Conservation (phyloP, 2,329 filamentous ascomycete genomes). For the Xylaria sp. region DNA sequence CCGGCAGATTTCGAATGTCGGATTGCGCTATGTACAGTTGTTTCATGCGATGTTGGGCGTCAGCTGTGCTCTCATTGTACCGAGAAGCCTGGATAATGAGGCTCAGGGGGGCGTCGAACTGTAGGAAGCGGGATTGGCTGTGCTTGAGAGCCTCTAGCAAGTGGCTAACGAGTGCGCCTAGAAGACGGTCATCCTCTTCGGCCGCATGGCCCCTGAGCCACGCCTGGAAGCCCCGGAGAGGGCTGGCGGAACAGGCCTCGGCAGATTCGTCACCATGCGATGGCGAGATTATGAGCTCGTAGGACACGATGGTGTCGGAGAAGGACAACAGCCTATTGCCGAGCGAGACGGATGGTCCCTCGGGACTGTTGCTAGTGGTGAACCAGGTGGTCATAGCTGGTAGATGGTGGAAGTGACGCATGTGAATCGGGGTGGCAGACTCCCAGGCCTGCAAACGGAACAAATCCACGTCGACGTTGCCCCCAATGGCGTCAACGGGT, state of each 20-base stretch:
- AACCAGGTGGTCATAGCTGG: slow-evolving; percentile 41
- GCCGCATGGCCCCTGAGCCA: slow-evolving; percentile 31
- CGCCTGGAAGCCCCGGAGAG: slow-evolving; percentile 23
- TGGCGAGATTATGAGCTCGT: slow-evolving; percentile 35
- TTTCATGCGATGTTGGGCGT: slow-evolving; percentile 26
- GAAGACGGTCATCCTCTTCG: not conserved
- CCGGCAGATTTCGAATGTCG: slow-evolving; percentile 71
- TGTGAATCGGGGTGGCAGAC: slow-evolving; percentile 28
- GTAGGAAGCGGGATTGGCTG: slow-evolving; percentile 52
- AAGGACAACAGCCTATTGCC: slow-evolving; percentile 31
- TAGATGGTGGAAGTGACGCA: slow-evolving; percentile 27
- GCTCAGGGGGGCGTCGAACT: slow-evolving; percentile 64
- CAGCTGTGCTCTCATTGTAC: slow-evolving; percentile 48
- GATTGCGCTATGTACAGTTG: slow-evolving; percentile 88
- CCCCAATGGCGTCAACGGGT: not conserved
- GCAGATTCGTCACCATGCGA: not conserved
- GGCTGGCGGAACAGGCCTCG: not conserved
- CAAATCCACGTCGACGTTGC: slow-evolving; percentile 25
- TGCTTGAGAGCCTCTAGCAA: slow-evolving; percentile 33
- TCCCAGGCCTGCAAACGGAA: slow-evolving; percentile 34
- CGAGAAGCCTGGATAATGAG: slow-evolving; percentile 65
- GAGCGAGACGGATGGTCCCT: slow-evolving; percentile 21
- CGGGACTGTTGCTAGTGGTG: not conserved
- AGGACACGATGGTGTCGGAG: slow-evolving; percentile 34
- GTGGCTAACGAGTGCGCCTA: slow-evolving; percentile 34